Evolutionary conservation across 768 basidiomycete genomes (phyloP), one percentile per base, ranked within the genome.

Genomic region (Tricholoma hemisulphureum): DNA sequence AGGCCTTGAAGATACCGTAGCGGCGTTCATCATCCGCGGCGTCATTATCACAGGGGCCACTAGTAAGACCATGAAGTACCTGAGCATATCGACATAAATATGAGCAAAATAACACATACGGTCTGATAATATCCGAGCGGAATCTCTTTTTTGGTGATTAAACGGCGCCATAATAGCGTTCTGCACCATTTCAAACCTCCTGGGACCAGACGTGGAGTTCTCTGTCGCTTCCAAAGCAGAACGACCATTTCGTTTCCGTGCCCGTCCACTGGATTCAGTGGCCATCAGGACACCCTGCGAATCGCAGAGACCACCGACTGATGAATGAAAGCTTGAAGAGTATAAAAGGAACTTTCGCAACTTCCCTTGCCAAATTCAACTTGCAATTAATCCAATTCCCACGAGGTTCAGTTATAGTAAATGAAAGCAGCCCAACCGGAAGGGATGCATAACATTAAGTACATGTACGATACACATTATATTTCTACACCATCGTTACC

Each of bases 11-110:
- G 85, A 82, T 3, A 83, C 82, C n/a, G 85, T 86, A 2, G 88
- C 80, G 6, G 88, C 81, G 58, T 81, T 83, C 59, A 93, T 83
- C 84, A 93, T 87, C 56, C 86, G 80, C 21, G 93, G 92, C 2
- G 91, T 93, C 91, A 95, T 92, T 64, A 95, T 91, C 59, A 87
- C 86, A 11, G 92, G 92, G 13, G 92, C 92, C 69, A 95, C 93
- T 87, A 67, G 50, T 49, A 7, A n/a, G 7, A 18, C 9, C 4
- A 16, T 48, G 56, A 32, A 51, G 56, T 43, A 41, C 39, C 50
- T 9, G 31, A 39, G 51, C 53, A 37, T 51, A 41, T 6, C 34
- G 46, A 45, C 26, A 7, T 49, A 50, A 43, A 55, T 48, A 34
- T 16, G 32, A 52, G 21, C 29, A 35, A 60, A 37, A 32, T 45